Percentiles rank a stretch among this genome's conserved stretches.
These are phyloP conservation scores for Scenedesmus sp. DNA, from an alignment of 163 green algal genomes.

Conservation along the genomic window DNA sequence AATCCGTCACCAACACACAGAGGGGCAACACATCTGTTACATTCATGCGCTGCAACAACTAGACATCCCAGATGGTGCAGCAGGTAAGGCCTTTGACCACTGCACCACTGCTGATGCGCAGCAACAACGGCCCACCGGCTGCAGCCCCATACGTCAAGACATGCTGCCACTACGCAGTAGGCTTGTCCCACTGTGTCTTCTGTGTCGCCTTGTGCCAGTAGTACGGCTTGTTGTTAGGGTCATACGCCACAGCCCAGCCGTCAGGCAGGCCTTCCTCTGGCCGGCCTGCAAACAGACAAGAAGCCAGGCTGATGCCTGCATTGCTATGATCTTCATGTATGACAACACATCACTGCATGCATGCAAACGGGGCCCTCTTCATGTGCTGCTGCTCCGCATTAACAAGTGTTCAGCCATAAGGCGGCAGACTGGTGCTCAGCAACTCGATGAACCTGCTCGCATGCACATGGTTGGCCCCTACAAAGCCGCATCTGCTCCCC, in stretches of 20 bases:
- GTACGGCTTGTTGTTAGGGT: slow-evolving; percentile 62
- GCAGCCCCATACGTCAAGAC: not conserved
- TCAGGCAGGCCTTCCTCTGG: slow-evolving; percentile 42
- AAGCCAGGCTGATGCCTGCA: no score
- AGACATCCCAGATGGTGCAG: not conserved
- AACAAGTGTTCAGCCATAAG: not conserved
- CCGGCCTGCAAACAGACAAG: slow-evolving; percentile 2
- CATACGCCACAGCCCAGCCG: slow-evolving; percentile 58
- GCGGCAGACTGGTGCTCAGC: not conserved
- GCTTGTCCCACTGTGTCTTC: slow-evolving; percentile 59
- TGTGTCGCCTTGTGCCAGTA: slow-evolving; percentile 69
- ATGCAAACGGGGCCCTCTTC: no score
- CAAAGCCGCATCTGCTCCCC: not conserved
- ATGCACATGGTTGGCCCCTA: no score
- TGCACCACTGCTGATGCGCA: no score
- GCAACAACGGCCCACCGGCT: not conserved
- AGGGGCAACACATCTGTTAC: no score
- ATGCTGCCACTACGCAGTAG: slow-evolving; percentile 40
- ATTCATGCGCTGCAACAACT: not conserved
- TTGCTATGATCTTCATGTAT: no score
- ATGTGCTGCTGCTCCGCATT: not conserved
- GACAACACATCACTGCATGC: no score
- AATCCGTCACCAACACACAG: no score
- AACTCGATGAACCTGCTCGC: not conserved
- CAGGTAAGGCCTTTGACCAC: no score